Evolutionary conservation across 257 asterid genomes (phyloP).

Genomic region (Scutellaria barbata): DNA sequence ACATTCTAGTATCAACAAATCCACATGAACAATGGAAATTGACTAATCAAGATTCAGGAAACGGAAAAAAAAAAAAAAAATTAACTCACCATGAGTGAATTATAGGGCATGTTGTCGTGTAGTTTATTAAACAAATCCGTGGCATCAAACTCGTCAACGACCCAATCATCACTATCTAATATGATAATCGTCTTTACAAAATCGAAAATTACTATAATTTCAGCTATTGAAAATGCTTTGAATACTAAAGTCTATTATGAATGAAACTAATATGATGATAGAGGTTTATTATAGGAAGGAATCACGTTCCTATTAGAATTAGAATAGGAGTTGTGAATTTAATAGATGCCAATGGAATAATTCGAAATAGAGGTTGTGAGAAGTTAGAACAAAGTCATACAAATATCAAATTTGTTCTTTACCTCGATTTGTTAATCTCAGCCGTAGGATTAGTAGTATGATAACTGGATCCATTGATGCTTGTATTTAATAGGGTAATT

Average conservation of each 20-base stretch:
- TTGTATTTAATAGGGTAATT: neutral
- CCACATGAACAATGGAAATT: neutral
- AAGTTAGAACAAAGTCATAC: constrained; percentile 17
- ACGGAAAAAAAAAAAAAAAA: too few species aligned
- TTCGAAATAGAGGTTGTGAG: constrained; percentile 33
- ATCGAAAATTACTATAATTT: constrained; percentile 51
- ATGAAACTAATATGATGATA: neutral
- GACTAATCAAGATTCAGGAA: too few species aligned
- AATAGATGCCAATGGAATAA: constrained; percentile 59
- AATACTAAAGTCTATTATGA: neutral
- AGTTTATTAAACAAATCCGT: constrained; percentile 60
- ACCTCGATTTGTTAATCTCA: neutral
- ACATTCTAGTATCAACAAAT: neutral
- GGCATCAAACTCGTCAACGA: constrained; percentile 57
- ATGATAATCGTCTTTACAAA: constrained; percentile 64
- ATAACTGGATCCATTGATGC: constrained; percentile 19
- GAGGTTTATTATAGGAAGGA: constrained; percentile 33
- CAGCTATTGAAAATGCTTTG: constrained; percentile 37
- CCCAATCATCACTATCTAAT: constrained; percentile 63
- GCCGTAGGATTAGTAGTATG: constrained; percentile 36
- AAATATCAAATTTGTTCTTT: neutral
- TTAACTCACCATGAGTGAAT: constrained; percentile 51
- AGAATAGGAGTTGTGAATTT: neutral
- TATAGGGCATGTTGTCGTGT: constrained; percentile 65
- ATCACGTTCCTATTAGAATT: too few species aligned